phyloP scores from a whole-genome alignment of 768 basidiomycete species.

The Russula ochroleuca region DNA sequence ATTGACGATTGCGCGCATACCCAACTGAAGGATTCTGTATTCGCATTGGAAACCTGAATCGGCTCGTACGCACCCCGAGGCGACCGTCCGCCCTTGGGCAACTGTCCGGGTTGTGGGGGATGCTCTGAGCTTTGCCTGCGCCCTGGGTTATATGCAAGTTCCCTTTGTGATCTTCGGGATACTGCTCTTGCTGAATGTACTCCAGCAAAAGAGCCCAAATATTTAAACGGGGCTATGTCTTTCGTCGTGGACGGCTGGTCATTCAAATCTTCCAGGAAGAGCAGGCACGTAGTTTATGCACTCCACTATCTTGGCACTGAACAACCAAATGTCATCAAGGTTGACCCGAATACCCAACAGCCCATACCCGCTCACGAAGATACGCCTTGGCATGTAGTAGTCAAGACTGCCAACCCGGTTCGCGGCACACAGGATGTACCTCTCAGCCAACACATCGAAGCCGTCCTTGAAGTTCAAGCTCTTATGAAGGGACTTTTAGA shows the following conservation, averaged over 20 bases:
- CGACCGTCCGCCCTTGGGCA: slow-evolving; percentile 83
- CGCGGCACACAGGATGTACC: slow-evolving; percentile 76
- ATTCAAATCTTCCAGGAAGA: slow-evolving; percentile 87
- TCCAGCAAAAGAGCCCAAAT: slow-evolving; percentile 65
- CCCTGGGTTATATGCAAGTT: slow-evolving; percentile 68
- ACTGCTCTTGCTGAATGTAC: background rate
- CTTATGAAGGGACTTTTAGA: slow-evolving; percentile 84
- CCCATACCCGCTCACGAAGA: slow-evolving; percentile 75
- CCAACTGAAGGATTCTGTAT: slow-evolving; percentile 62
- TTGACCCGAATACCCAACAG: slow-evolving; percentile 69
- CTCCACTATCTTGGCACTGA: slow-evolving; percentile 1
- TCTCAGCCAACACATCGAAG: slow-evolving; percentile 63
- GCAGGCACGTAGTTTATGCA: slow-evolving; percentile 44
- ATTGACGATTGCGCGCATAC: background rate
- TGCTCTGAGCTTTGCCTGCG: slow-evolving; percentile 73
- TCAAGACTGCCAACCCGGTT: slow-evolving; percentile 75
- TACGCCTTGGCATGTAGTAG: slow-evolving; percentile 85
- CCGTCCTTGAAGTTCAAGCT: slow-evolving; percentile 73
- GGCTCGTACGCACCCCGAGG: slow-evolving; percentile 78
- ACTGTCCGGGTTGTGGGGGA: slow-evolving; percentile 75
- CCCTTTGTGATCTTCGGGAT: slow-evolving; percentile 9
- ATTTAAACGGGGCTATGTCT: slow-evolving; percentile 77
- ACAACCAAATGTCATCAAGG: slow-evolving; percentile 39
- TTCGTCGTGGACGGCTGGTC: slow-evolving; percentile 62
- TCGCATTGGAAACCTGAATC: slow-evolving; percentile 82